A percentile compares a stretch with the other conserved stretches of the same genome.
These are phyloP conservation scores for Erythrobasidium hasegawianum DNA, from an alignment of 1,284 basidiomycete genomes.

Conservation along the genomic window DNA sequence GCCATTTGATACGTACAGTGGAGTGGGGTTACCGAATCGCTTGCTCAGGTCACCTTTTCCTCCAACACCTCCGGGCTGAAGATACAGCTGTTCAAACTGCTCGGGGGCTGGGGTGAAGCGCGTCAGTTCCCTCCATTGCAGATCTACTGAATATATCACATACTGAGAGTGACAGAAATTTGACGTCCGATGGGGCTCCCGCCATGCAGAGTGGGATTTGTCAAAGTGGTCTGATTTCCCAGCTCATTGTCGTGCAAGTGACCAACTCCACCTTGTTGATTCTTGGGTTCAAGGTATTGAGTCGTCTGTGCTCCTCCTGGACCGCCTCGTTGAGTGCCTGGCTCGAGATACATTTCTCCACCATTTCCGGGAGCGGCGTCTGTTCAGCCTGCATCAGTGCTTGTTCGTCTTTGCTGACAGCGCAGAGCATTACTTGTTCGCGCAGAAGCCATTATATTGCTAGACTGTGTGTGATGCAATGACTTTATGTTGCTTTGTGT, in stretches of 20 bases:
- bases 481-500: too few species aligned
- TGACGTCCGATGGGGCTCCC: conserved; percentile 34
- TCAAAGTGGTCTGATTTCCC: conserved; percentile 6
- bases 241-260: conserved; percentile 19
- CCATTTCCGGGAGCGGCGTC: too few species aligned
- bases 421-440: too few species aligned
- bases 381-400: too few species aligned
- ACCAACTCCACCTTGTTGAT: background rate
- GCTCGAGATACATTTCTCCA: too few species aligned
- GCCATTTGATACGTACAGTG: conserved; percentile 34
- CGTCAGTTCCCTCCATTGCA: background rate
- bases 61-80: conserved; percentile 41
- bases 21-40: conserved; percentile 43
- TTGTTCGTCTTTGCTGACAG: too few species aligned
- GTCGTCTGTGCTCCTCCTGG: background rate
- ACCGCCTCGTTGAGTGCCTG: too few species aligned
- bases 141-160: background rate
- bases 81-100: conserved; percentile 41
- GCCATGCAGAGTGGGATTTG: conserved; percentile 8
- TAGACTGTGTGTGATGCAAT: too few species aligned
- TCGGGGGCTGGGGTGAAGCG: conserved; percentile 33
- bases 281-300: conserved; percentile 19
- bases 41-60: conserved; percentile 42
- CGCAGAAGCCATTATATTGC: too few species aligned
- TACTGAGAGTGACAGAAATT: conserved; percentile 34